Evolutionary conservation across 257 asterid genomes (phyloP), one percentile per base, ranked within the genome.

Genomic region (Capsicum rhomboideum): DNA sequence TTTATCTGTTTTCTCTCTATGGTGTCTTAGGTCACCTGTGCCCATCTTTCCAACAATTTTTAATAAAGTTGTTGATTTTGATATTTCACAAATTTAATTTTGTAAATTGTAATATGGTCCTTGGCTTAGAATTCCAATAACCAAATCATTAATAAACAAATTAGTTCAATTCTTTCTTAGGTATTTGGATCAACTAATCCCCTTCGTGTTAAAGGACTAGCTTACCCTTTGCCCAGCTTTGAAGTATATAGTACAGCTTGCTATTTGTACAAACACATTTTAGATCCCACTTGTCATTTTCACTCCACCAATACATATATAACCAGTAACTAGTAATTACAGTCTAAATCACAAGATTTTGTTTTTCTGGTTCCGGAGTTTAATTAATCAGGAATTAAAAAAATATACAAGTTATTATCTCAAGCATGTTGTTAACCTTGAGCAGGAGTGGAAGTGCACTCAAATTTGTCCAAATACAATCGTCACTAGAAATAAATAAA

Each of bases 1-100:
- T 85, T 80, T 86, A 67, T 14, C 18, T 85, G 91, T 28, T 69
- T 5, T 74, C 53, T 46, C 44, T 75, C 23, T 46, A 26, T 49
- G 61, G 61, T 75, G 87, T 82, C 80, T 80, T 79, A 58, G 87
- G 66, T 88, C 86, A 90, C 86, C 89, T 12, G 21, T 74, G 85
- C 59, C 86, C 37, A 83, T 77, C 67, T 86, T 81, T 85, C 84
- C 79, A 85, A 42, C 78, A 17, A 80, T 88, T 87, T n/a, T 6
- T 0, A 64, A 37, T 75, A 8, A 88, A 85, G 86, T 44, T 64
- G 53, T 64, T 26, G 40, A 69, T 31, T 37, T 6, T 8, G 7
- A 37, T 49, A 53, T 44, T 72, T 64, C 26, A 68, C 14, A 12
- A 31, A 5, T 67, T 20, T 58, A 42, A 16, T 23, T 55, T 74